Base-by-base conservation (phyloP, 2,329 filamentous ascomycete species). In the Clonostachys rosea region DNA sequence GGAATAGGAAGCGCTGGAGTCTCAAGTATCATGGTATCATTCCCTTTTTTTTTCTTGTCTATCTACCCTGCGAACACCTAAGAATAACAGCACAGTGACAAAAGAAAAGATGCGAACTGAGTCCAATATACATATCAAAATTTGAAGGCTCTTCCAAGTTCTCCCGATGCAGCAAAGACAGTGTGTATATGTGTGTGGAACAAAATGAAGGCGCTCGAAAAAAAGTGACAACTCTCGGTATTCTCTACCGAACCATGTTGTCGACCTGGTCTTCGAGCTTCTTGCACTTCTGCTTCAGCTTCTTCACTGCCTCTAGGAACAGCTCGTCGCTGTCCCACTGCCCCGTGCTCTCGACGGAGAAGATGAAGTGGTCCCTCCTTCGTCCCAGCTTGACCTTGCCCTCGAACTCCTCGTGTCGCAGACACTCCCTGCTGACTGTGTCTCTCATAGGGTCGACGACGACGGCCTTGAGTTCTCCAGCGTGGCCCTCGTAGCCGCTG, bases 361-460 rank as follows among this genome's bases (percentile, higher is more conserved):
- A 99, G 68, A 99, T 97, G 67, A 99, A 99, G 71, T 99, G 95
- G 66, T 99, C 94, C 54, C 91, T 78, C 58, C 91, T 75, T 47
- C 95, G 79, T 40, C 94, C 94, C 34, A 99, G 81, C 75, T 91
- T 91, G 53, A 99, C 94, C 75, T 96, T 99, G 63, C 84, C 89
- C 68, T 94, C 83, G 71, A 99, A 97, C 70, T 97, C 94, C 24
- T 85, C 78, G 64, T 99, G 92, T 44, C 94, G 83, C 61, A 99
- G 69, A 60, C 87, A 94, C 71, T 99, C 95, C 55, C 94, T 82
- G 68, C 88, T 95, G 51, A 99, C 92, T 0, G 92, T 97, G 65
- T 99, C 95, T 60, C 87, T 89, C 84, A 96, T 95, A 2, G 92
- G 74, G 65, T 97, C 85, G 52, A 74, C 72, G 2, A 99, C 92